Evolutionary conservation across 208 protist species (phyloP).

Genomic region (Wallacemonas sp.): DNA sequence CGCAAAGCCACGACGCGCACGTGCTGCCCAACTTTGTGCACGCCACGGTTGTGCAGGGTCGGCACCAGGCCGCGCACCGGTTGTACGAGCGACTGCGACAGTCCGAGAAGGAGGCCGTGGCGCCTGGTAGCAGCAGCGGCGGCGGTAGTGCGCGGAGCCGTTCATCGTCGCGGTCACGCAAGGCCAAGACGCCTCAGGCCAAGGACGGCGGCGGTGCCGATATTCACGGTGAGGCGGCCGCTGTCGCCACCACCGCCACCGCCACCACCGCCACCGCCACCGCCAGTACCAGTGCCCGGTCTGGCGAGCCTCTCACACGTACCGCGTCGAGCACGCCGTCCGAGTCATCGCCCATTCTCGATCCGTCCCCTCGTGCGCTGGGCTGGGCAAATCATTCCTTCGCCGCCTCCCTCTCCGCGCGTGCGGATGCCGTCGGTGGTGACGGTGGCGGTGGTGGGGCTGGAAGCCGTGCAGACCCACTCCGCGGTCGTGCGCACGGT

Average conservation of each 20-base stretch:
- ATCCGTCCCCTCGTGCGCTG: not conserved
- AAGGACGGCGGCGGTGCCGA: not conserved
- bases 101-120: not conserved
- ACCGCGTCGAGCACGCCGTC: not conserved
- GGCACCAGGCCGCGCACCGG: constrained; percentile 2
- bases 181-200: not conserved
- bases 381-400: constrained; percentile 2
- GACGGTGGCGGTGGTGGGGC: not conserved
- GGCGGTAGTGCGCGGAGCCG: not conserved
- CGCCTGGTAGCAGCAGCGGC: not conserved
- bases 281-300: too few relatives aligned
- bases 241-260: too few relatives aligned
- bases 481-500: too few relatives aligned
- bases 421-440: not conserved
- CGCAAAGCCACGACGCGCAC: not conserved
- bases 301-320: not conserved
- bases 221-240: not conserved
- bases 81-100: not conserved
- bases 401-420: not conserved
- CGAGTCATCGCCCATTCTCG: not conserved
- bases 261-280: too few relatives aligned
- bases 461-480: too few relatives aligned
- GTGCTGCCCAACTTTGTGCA: not conserved
- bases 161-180: not conserved
- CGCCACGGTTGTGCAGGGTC: not conserved